A percentile compares a stretch with the other conserved stretches of the same genome.
phyloP scores from a whole-genome alignment of 768 basidiomycete genomes.

The Glaciozyma antarctica region DNA sequence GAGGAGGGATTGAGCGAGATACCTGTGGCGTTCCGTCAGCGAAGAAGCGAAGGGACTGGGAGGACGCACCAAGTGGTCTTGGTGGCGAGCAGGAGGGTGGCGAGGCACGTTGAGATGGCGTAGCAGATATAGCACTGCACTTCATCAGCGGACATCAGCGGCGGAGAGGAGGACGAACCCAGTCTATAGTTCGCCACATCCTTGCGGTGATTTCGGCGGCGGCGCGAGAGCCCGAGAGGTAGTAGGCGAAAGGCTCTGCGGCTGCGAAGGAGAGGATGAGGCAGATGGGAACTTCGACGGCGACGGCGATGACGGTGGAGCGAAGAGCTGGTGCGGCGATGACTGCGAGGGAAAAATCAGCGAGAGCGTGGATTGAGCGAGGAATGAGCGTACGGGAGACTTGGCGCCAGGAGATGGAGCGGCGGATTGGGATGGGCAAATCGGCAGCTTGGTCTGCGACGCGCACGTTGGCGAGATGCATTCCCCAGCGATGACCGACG shows the following conservation, averaged over 20 bases:
- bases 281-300: conserved; percentile 30
- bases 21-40: not conserved
- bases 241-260: conserved; percentile 24
- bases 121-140: conserved; percentile 32
- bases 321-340: conserved; percentile 17
- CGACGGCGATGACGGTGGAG: conserved; percentile 21
- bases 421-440: no score
- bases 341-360: conserved; percentile 10
- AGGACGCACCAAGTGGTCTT: conserved; percentile 16
- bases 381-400: not conserved
- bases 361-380: not conserved
- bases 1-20: conserved; percentile 27
- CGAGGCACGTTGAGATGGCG: conserved; percentile 30
- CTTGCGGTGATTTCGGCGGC: conserved; percentile 25
- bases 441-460: not conserved
- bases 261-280: conserved; percentile 24
- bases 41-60: no score
- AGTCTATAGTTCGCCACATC: conserved; percentile 27
- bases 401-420: not conserved
- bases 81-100: conserved; percentile 31
- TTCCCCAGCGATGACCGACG: conserved; percentile 28
- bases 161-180: not conserved
- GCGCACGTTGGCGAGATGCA: not conserved
- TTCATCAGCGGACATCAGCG: not conserved
- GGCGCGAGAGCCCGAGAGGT: conserved; percentile 20